Evolutionary conservation across 2,329 filamentous ascomycete species (phyloP).

Genomic region (Sclerotinia borealis): DNA sequence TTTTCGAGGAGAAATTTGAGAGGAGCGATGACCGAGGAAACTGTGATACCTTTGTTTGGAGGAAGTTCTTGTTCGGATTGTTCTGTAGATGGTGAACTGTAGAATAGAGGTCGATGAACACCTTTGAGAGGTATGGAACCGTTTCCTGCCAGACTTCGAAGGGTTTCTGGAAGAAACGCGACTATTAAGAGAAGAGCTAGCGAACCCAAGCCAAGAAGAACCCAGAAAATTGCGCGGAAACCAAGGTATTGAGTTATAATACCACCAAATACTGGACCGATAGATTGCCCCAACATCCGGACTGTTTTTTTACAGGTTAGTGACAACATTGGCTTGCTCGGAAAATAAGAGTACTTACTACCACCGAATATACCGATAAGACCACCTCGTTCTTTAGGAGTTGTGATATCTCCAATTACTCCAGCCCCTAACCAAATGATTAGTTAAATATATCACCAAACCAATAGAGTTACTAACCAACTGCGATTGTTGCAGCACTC

Average conservation of each 20-base stretch:
- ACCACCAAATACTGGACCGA: constrained; percentile 46
- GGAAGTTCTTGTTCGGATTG: constrained; percentile 21
- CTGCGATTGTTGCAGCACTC: constrained; percentile 42
- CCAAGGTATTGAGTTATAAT: constrained; percentile 39
- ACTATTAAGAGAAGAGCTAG: constrained; percentile 34
- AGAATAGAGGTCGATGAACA: constrained; percentile 38
- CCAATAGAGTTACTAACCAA: constrained; percentile 40
- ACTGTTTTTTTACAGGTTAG: not conserved
- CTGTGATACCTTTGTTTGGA: constrained; percentile 29
- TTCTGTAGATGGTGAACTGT: constrained; percentile 12
- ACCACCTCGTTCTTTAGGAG: constrained; percentile 1
- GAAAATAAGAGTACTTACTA: not conserved
- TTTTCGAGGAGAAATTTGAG: constrained; percentile 40
- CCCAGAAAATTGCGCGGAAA: constrained; percentile 47
- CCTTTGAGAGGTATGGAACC: constrained; percentile 27
- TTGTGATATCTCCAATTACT: constrained; percentile 7
- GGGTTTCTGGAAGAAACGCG: constrained; percentile 22
- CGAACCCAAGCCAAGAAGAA: constrained; percentile 35
- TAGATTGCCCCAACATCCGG: constrained; percentile 22
- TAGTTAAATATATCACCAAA: not conserved
- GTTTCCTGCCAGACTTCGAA: constrained; percentile 24
- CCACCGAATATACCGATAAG: not conserved
- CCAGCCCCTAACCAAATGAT: constrained; percentile 1
- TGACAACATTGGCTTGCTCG: not conserved
- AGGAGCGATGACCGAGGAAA: constrained; percentile 35